Conservation (phyloP, 768 basidiomycete species). For the Strobilomyces dryophilus region DNA sequence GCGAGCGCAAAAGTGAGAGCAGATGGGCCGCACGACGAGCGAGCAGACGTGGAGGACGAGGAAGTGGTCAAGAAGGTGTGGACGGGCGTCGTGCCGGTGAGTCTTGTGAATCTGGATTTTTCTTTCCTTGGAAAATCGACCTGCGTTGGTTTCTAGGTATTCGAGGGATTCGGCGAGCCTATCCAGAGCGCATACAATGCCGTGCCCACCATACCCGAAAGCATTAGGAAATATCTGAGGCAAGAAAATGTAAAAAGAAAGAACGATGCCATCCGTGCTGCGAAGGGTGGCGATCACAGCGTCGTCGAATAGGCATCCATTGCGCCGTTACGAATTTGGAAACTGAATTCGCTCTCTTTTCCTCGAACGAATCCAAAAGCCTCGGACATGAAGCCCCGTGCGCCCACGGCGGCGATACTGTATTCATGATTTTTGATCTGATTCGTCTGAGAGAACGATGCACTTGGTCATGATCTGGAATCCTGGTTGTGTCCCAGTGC, state of each 20-base stretch:
- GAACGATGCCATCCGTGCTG: conserved; percentile 18
- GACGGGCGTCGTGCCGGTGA: conserved; percentile 25
- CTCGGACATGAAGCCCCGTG: background rate
- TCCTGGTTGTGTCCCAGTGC: no score
- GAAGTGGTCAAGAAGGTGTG: conserved; percentile 16
- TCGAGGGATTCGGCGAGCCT: conserved; percentile 24
- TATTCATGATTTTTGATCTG: no score
- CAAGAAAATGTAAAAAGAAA: conserved; percentile 22
- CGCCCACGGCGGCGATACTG: no score
- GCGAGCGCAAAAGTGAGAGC: conserved; percentile 25
- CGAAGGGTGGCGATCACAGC: conserved; percentile 34
- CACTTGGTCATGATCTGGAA: no score
- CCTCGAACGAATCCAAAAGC: background rate
- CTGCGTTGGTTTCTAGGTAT: conserved; percentile 9
- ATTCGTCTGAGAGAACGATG: no score
- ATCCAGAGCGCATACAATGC: conserved; percentile 19
- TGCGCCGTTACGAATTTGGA: background rate
- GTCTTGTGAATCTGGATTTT: background rate
- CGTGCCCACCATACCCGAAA: conserved; percentile 12
- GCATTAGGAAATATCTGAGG: conserved; percentile 20
- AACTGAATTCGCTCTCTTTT: background rate
- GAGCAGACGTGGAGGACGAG: conserved; percentile 12
- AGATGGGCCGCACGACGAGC: conserved; percentile 21
- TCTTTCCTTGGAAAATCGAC: background rate
- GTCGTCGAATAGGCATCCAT: background rate